phyloP scores from a whole-genome alignment of 345 rosid species.

The thale cress (Arabidopsis thaliana) region DNA sequence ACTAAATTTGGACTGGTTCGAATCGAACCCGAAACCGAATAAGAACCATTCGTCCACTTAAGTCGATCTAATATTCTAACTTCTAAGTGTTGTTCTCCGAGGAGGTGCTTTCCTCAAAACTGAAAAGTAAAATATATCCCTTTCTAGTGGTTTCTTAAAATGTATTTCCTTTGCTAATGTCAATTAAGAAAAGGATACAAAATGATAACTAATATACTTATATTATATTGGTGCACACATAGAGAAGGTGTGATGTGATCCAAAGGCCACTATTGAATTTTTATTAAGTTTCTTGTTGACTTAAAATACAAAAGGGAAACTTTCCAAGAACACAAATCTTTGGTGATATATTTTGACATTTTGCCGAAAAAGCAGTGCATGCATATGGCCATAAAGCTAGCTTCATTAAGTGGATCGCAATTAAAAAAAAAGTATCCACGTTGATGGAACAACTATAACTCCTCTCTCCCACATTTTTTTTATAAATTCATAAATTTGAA shows the following conservation, averaged over 20 bases:
- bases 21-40: neutral
- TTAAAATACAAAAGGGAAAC: slow-evolving; percentile 13
- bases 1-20: neutral
- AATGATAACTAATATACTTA: neutral
- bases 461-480: neutral
- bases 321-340: slow-evolving; percentile 17
- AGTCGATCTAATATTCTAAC: neutral
- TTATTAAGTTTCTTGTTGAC: slow-evolving; percentile 23
- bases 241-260: slow-evolving; percentile 28
- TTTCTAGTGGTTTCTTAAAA: neutral
- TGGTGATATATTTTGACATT: slow-evolving; percentile 33
- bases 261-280: slow-evolving; percentile 31
- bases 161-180: neutral
- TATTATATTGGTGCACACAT: neutral
- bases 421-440: slow-evolving; percentile 14
- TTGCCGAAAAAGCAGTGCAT: slow-evolving; percentile 38
- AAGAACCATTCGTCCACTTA: neutral
- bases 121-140: neutral
- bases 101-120: slow-evolving; percentile 6
- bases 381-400: slow-evolving; percentile 37
- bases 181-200: slow-evolving; percentile 7
- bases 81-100: neutral
- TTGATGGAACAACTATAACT: neutral
- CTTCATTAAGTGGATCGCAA: slow-evolving; percentile 23
- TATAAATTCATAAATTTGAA: neutral